These are phyloP conservation scores for Arabidopsis thaliana DNA, from an alignment of 345 rosid species.

Conservation along the genomic window TAIR10.1 NC_003070.9:6359501-6360000, in stretches of 20 bases:
- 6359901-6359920: neutral
- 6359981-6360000: slow-evolving; percentile 74
- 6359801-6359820: slow-evolving; percentile 5
- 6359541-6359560: neutral
- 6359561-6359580: slow-evolving; percentile 21
- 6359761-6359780: neutral
- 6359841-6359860: slow-evolving; percentile 16
- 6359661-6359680: slow-evolving; percentile 14
- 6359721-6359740: slow-evolving; percentile 6
- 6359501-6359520: slow-evolving; percentile 5
- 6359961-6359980: slow-evolving; percentile 71
- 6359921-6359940: slow-evolving; percentile 43
- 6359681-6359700: slow-evolving; percentile 6
- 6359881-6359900: slow-evolving; percentile 12
- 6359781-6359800: neutral
- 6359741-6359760: slow-evolving; percentile 24
- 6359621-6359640: slow-evolving; percentile 1
- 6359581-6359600: slow-evolving; percentile 10
- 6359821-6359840: neutral
- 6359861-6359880: slow-evolving; percentile 18
- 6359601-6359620: slow-evolving; percentile 9
- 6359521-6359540: slow-evolving; percentile 5
- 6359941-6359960: slow-evolving; percentile 87
- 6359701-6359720: neutral
- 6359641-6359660: slow-evolving; percentile 8